Evolutionary conservation across 1,139 yeast genomes (phyloP).

Genomic region (Saccharomyces hybrid): DNA sequence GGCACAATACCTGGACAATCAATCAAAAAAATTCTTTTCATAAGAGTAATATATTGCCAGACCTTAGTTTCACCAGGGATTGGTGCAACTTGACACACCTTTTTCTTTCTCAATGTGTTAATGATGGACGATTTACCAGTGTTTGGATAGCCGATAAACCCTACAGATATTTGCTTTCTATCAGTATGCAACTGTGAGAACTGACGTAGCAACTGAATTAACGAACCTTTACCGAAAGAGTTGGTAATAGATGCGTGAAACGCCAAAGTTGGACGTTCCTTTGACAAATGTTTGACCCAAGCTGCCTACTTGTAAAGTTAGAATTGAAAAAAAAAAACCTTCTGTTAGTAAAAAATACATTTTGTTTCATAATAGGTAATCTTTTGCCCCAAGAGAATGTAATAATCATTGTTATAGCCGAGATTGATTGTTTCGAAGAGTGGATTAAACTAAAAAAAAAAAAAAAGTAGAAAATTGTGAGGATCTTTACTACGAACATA

Average conservation of each 20-base stretch:
- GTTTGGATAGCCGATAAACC: constrained; percentile 95
- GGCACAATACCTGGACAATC: constrained; percentile 99
- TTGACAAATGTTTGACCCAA: constrained; percentile 93
- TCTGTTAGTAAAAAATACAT: constrained; percentile 11
- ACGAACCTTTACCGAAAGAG: constrained; percentile 94
- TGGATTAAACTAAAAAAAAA: constrained; percentile 21
- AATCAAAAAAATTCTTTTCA: constrained; percentile 89
- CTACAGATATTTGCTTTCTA: constrained; percentile 93
- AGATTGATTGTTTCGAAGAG: constrained; percentile 27
- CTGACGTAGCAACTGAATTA: constrained; percentile 88
- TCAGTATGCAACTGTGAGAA: constrained; percentile 86
- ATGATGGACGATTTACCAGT: constrained; percentile 95
- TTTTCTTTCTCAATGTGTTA: constrained; percentile 86
- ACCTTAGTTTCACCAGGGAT: constrained; percentile 98
- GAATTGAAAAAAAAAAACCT: constrained; percentile 6
- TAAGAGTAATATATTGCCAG: constrained; percentile 96
- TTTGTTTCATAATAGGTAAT: neutral
- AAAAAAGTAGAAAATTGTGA: constrained; percentile 38
- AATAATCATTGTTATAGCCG: neutral
- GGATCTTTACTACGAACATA: constrained; percentile 68
- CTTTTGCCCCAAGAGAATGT: neutral
- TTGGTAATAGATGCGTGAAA: constrained; percentile 97
- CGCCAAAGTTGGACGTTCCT: constrained; percentile 89
- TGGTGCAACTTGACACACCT: constrained; percentile 96
- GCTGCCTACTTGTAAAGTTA: constrained; percentile 60